Evolutionary conservation across 2,329 filamentous ascomycete species (phyloP), one percentile per base, ranked within the genome.

Genomic region (Diaporthe vexans): DNA sequence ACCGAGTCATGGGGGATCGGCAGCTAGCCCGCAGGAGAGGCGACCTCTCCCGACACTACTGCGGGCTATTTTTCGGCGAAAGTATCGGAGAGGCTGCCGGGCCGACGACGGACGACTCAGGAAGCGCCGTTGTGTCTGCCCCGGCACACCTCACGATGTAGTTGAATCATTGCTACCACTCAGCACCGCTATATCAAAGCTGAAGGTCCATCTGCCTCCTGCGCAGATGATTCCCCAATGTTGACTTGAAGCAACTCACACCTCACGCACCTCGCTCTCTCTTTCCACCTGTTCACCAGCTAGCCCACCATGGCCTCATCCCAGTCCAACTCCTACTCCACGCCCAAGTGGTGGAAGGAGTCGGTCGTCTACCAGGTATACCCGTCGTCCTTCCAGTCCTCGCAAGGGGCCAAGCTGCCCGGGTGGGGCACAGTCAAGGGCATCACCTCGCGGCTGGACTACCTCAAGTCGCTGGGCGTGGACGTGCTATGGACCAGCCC

Each of bases 321-420:
- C 43, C 63, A 71, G 40, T 21, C 46, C 15, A 73, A 75, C 58
- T 73, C 71, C 1, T 73, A 57, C 70, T 69, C 70, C 54, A 70
- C 73, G 11, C 80, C 80, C 43, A 79, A 80, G 21, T 91, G 89
- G 89, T 91, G 90, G 90, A 91, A 91, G 77, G 88, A 91, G 79
- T 86, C 85, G 68, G 85, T 87, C 13, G 88, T 91, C 29, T 92
- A 92, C 79, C 89, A 92, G 76, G 87, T 92, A 76, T 92, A 91
- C 79, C 89, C 89, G 3, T 87, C 90, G n/a, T 90, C 88, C 35
- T 91, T 91, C 83, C 86, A 89, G 76, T 89, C 91, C 79, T 87
- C 87, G 56, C 90, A 87, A 26, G 88, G 87, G 54, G 86, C 88
- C 73, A 69, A 67, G 43, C 26, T 40, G 24, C 73, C 73, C n/a